A percentile compares a stretch with the other conserved stretches of the same genome.
Conservation (phyloP, 805 yeast genomes). For the Candida khao-thaluensis region DNA sequence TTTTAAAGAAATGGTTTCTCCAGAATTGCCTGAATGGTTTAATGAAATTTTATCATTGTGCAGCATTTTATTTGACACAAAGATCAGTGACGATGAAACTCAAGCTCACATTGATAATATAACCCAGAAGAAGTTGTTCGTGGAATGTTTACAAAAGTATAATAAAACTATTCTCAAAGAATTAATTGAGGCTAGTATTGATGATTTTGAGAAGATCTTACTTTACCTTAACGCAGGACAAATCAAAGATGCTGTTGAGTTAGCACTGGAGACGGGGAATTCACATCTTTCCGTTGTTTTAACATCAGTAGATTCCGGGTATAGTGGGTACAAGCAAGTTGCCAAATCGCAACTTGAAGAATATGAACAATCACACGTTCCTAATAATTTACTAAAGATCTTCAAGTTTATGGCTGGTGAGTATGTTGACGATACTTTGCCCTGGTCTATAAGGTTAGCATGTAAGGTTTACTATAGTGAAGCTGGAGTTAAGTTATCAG, state of each 20-base stretch:
- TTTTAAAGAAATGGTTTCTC: conserved; percentile 19
- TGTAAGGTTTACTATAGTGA: conserved; percentile 65
- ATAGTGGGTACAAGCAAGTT: conserved; percentile 49
- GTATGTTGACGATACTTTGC: conserved; percentile 32
- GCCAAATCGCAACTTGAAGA: conserved; percentile 63
- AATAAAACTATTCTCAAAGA: conserved; percentile 34
- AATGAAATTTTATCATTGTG: conserved; percentile 39
- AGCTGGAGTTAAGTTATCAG: conserved; percentile 14
- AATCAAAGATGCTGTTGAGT: conserved; percentile 56
- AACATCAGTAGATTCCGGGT: conserved; percentile 71
- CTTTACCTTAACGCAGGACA: conserved; percentile 53
- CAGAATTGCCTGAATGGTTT: background rate
- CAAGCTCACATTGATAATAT: background rate
- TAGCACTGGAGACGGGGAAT: conserved; percentile 61
- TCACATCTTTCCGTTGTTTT: conserved; percentile 69
- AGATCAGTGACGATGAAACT: conserved; percentile 31
- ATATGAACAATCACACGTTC: conserved; percentile 54
- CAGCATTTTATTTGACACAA: conserved; percentile 22
- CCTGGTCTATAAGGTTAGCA: conserved; percentile 67
- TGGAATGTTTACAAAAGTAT: conserved; percentile 55
- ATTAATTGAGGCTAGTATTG: conserved; percentile 25
- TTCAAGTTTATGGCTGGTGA: conserved; percentile 65
- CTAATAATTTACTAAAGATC: conserved; percentile 53
- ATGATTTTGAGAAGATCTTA: conserved; percentile 52
- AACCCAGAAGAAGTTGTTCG: conserved; percentile 40